Evolutionary conservation across 257 asterid genomes (phyloP), one percentile per base, ranked within the genome.

Genomic region (Prunella vulgaris): DNA sequence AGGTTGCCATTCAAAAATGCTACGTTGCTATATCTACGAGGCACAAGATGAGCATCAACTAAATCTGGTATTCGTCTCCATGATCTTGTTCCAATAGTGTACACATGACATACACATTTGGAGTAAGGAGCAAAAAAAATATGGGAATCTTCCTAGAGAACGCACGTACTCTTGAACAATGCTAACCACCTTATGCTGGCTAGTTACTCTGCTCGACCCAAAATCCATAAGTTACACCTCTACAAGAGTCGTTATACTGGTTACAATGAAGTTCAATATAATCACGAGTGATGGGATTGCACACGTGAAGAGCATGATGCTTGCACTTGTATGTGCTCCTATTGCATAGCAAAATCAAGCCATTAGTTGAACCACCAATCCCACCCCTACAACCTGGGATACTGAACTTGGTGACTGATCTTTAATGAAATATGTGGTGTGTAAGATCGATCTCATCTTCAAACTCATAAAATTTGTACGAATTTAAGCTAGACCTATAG

Each of bases 61-160:
- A n/a, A n/a, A 2, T 37, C 27, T 0, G 27, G 58, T 5, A 66
- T 60, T 12, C 33, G 58, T 63, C 79, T 60, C 83, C 87, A 83
- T 1, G 64, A 63, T 1, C 76, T 74, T 35, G 77, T 74, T 66
- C 86, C 87, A 32, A 82, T 60, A 3, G 84, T 77, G 63, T 82
- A 80, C 60, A 82, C 75, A 27, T 68, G 64, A 9, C 65, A 60
- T 5, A 7, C 27, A 35, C 80, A 76, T 3, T 58, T 59, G 8
- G 80, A 60, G 13, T 70, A 62, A 0, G 42, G 64, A 48, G 25
- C 37, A 1, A 13, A 1, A 14, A 0, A 6, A n/a, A n/a, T n/a
- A 2, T 48, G 5, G 3, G n/a, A 2, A 9, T 14, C 20, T 8
- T 14, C 20, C 53, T 48, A 4, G 24, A 48, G 2, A 0, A 17